Percentiles rank a stretch among this genome's conserved stretches.
These are phyloP conservation scores for Ilex asprella DNA, from an alignment of 257 asterid genomes.

Conservation along the genomic window DNA sequence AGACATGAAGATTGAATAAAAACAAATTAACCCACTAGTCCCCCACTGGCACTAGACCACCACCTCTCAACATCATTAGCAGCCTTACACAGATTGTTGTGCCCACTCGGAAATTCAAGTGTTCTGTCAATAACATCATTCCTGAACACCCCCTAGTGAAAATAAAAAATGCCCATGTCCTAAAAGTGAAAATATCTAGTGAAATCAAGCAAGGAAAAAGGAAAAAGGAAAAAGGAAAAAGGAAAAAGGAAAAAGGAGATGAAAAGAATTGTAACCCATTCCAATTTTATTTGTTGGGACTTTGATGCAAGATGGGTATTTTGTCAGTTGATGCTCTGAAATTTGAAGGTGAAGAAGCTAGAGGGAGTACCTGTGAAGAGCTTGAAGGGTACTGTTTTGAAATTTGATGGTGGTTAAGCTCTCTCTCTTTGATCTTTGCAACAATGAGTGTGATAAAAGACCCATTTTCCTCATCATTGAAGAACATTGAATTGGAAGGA, in stretches of 20 bases:
- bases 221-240: background rate
- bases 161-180: background rate
- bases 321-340: conserved; percentile 1
- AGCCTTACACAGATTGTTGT: conserved; percentile 21
- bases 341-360: conserved; percentile 23
- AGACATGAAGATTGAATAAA: conserved; percentile 12
- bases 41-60: conserved; percentile 15
- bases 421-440: conserved; percentile 15
- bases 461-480: conserved; percentile 3
- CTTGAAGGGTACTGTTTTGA: conserved; percentile 13
- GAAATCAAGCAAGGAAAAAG: background rate
- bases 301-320: conserved; percentile 4
- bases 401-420: conserved; percentile 10
- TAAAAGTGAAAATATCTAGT: background rate
- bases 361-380: conserved; percentile 29
- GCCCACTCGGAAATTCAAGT: conserved; percentile 2
- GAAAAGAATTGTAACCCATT: background rate
- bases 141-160: no score
- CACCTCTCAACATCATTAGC: conserved; percentile 18
- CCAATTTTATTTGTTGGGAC: conserved; percentile 3
- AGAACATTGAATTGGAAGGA: conserved; percentile 18
- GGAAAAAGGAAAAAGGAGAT: background rate
- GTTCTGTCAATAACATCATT: background rate
- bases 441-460: conserved; percentile 27
- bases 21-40: conserved; percentile 13